Evolutionary conservation across 164 flowering plant species (phyloP).

Genomic region (Santalum album): DNA sequence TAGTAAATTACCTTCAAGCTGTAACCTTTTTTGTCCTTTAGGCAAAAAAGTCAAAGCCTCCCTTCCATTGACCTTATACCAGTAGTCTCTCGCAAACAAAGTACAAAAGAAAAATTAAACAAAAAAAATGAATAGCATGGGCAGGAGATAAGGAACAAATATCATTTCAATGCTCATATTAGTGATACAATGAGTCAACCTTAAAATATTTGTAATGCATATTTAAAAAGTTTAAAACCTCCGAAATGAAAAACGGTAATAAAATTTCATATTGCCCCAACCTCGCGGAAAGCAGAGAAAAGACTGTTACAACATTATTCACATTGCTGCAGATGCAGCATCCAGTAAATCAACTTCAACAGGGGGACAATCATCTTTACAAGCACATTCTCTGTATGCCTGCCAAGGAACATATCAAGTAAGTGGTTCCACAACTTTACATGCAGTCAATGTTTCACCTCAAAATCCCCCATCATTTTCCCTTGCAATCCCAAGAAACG

Average conservation of each 20-base stretch:
- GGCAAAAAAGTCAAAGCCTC: not conserved
- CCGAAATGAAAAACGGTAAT: not conserved
- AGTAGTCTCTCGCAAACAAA: constrained; percentile 1
- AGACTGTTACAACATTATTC: not conserved
- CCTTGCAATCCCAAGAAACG: not conserved
- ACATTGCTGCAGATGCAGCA: not conserved
- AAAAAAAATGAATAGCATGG: not conserved
- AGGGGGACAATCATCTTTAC: not conserved
- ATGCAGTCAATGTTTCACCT: too few relatives aligned
- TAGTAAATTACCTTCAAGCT: not conserved
- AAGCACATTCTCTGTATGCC: not conserved
- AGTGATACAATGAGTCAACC: not conserved
- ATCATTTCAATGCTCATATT: not conserved
- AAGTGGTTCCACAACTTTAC: not conserved
- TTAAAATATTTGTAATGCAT: not conserved
- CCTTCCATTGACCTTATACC: not conserved
- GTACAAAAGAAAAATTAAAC: not conserved
- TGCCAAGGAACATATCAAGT: not conserved
- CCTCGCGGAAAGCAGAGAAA: not conserved
- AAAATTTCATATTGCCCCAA: not conserved
- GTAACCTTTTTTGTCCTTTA: not conserved
- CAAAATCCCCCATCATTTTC: not conserved
- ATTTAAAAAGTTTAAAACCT: not conserved
- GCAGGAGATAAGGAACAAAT: not conserved
- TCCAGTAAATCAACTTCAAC: not conserved